These are phyloP conservation scores for Beauveria asiatica DNA, from an alignment of 2,329 filamentous ascomycete species.

Conservation along the genomic window DNA sequence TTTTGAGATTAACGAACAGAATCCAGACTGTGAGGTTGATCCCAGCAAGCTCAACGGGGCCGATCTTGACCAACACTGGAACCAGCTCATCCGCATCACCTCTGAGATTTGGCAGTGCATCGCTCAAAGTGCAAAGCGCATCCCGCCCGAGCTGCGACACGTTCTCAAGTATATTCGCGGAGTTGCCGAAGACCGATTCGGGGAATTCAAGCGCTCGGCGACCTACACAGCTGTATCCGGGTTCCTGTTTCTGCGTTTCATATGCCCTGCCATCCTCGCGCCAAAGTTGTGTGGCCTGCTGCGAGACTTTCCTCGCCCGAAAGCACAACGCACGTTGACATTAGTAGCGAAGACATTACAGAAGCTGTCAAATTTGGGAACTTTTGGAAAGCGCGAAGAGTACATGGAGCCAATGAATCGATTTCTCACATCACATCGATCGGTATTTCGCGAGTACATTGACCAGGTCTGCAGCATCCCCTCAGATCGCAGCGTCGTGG, in stretches of 20 bases:
- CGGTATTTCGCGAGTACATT: constrained; percentile 78
- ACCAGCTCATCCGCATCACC: constrained; percentile 64
- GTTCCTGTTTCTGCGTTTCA: constrained; percentile 89
- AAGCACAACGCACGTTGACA: constrained; percentile 79
- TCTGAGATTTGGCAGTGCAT: constrained; percentile 83
- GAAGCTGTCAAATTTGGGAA: constrained; percentile 81
- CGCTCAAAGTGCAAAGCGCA: constrained; percentile 59
- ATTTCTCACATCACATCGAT: constrained; percentile 67
- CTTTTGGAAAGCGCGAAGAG: constrained; percentile 88
- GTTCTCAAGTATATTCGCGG: constrained; percentile 87
- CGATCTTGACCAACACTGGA: constrained; percentile 79
- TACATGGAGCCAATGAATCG: constrained; percentile 99
- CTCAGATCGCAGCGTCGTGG: constrained; percentile 54
- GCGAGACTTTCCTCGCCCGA: constrained; percentile 70
- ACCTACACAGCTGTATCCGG: constrained; percentile 92
- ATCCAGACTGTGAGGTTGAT: constrained; percentile 92
- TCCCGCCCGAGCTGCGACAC: constrained; percentile 72
- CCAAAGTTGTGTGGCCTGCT: constrained; percentile 87
- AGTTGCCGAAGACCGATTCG: constrained; percentile 89
- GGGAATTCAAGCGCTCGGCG: constrained; percentile 82
- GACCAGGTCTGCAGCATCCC: constrained; percentile 80
- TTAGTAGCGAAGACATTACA: constrained; percentile 89
- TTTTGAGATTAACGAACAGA: constrained; percentile 78
- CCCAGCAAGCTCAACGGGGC: constrained; percentile 67
- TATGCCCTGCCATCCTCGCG: constrained; percentile 92